Base-by-base conservation (phyloP, 768 basidiomycete species). In the Coprinopsis marcescibilis region DNA sequence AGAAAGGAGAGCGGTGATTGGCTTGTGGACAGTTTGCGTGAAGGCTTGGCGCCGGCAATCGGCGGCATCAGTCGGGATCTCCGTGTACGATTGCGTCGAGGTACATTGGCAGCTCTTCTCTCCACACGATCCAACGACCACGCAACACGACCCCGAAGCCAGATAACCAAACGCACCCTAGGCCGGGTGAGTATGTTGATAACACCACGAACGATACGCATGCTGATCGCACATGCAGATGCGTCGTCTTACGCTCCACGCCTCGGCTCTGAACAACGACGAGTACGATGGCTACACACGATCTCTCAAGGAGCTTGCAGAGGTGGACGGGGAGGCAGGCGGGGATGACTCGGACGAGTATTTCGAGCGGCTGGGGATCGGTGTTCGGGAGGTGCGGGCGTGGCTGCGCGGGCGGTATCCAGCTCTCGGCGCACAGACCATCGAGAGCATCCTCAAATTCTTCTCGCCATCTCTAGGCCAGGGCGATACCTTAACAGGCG, bases 341-440 rank as follows among this genome's bases (percentile, higher is more conserved):
- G 23, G 21, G 3, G 45, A 36, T 27, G 43, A 30, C n/a, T 63
- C 72, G 48, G 78, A 81, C 60, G 64, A 61, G 0, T 72, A 74
- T 55, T 83, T 77, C 54, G 82, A 84, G 49, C 59, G 63, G 14
- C 69, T 77, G 43, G 53, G 60, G 3, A 65, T 88, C 10, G 75
- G 81, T 32, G 73, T 73, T 17, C 75, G 86, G 24, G 87, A 89
- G 58, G 81, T 72, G 8, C 68, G 85, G 30, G 86, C 83, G 3
- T 89, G 86, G 86, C 63, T 89, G 41, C 65, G 83, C 19, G 87
- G 88, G 11, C 68, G 85, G 49, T 89, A 85, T 56, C 65, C 76
- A 15, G 4, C 66, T 73, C 52, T 58, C 89, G 4, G 15, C 8
- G 29, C 12, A 30, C 43, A 20, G 20, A 25, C 35, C 26, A 2